Percentiles rank a stretch among this genome's conserved stretches.
Conservation (phyloP, 345 rosid genomes). For the Populus alba region DNA sequence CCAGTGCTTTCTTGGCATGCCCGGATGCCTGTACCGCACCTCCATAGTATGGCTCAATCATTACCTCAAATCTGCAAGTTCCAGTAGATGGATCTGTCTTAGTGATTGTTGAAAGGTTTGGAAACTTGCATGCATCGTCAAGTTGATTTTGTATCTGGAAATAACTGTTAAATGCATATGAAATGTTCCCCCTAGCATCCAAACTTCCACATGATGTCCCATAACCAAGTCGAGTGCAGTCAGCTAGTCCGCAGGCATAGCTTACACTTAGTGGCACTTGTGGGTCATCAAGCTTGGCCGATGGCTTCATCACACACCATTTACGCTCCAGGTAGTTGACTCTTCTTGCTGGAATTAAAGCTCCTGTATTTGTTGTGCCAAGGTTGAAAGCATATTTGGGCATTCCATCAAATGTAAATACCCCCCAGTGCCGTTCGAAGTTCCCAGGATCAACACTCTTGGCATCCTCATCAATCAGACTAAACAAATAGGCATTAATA, state of each 20-base stretch:
- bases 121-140: conserved; percentile 73
- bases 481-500: conserved; percentile 71
- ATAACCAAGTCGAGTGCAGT: conserved; percentile 84
- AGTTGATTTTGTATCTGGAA: conserved; percentile 75
- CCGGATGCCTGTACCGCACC: conserved; percentile 28
- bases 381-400: conserved; percentile 66
- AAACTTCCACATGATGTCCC: conserved; percentile 76
- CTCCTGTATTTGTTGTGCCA: conserved; percentile 72
- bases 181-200: conserved; percentile 59
- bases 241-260: conserved; percentile 74
- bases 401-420: conserved; percentile 35
- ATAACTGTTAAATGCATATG: conserved; percentile 89
- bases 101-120: conserved; percentile 56
- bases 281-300: conserved; percentile 63
- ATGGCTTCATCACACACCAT: conserved; percentile 81
- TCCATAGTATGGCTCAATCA: conserved; percentile 76
- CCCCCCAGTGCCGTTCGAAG: conserved; percentile 41
- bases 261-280: conserved; percentile 62
- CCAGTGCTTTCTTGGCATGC: conserved; percentile 8
- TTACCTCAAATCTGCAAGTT: conserved; percentile 56
- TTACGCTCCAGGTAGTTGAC: conserved; percentile 49
- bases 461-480: conserved; percentile 73
- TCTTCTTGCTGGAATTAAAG: conserved; percentile 50
- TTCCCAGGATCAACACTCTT: conserved; percentile 76
- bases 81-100: conserved; percentile 56